Evolutionary conservation across 2,329 filamentous ascomycete genomes (phyloP).

Genomic region (Aspergillus fumigatiaffinis): DNA sequence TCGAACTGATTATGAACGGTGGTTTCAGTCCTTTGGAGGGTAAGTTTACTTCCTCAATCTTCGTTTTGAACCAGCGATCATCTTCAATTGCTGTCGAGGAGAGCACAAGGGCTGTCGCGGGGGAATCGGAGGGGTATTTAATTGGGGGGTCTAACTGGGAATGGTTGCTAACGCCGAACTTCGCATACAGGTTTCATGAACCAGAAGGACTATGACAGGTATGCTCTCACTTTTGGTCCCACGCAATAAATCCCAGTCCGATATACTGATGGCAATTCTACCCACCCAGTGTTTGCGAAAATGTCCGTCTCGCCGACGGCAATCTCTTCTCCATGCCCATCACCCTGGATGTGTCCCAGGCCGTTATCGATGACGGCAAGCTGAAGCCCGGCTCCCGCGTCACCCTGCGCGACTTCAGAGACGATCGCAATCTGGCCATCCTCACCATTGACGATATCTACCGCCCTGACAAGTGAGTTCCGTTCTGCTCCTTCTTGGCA

Average conservation of each 20-base stretch:
- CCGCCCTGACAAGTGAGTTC: conserved; percentile 81
- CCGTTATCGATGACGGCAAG: conserved; percentile 68
- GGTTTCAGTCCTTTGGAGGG: conserved; percentile 97
- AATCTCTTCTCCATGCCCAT: conserved; percentile 96
- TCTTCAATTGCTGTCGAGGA: neutral
- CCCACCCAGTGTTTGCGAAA: conserved; percentile 70
- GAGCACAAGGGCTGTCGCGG: neutral
- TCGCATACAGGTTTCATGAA: conserved; percentile 77
- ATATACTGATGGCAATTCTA: conserved; percentile 11
- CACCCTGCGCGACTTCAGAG: conserved; percentile 89
- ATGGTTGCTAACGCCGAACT: conserved; percentile 18
- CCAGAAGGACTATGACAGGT: conserved; percentile 95
- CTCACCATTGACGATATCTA: conserved; percentile 95
- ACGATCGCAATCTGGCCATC: conserved; percentile 94
- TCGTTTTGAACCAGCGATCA: neutral
- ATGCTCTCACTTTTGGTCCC: conserved; percentile 32
- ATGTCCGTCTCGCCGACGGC: conserved; percentile 81
- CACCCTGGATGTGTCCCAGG: conserved; percentile 77
- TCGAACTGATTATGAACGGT: conserved; percentile 94
- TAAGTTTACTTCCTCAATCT: conserved; percentile 43
- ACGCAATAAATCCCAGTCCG: neutral
- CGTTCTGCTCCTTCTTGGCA: neutral
- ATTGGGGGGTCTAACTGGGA: conserved; percentile 2
- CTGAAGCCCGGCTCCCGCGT: conserved; percentile 78
- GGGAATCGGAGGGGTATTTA: neutral